Evolutionary conservation across 352 stramenopile species (phyloP), one percentile per base, ranked within the genome.

Genomic region (Phytophthora sojae): DNA sequence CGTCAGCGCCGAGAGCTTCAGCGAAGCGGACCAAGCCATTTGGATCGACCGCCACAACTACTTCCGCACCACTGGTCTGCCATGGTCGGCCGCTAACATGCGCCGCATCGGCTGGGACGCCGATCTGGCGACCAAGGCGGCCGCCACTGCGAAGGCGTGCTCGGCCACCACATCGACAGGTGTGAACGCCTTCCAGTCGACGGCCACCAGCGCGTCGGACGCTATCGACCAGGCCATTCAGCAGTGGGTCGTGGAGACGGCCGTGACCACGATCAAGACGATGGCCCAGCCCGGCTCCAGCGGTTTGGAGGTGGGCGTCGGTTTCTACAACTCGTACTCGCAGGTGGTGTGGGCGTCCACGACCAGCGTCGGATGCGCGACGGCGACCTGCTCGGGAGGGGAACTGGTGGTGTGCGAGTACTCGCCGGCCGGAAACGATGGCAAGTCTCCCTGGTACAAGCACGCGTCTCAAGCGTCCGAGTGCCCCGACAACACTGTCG

Each of bases 251-350:
- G 82, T 91, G n/a, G 56, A 73, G 15, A 79, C 80, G 1, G 80
- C 66, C 2, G 57, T 87, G 47, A 66, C 72, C 14, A 77, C 77
- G 25, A 73, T 90, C 25, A 59, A 69, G 50, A 81, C 61, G 30
- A 63, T 93, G 62, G 63, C 65, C 5, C 77, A 83, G 23, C 83
- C 85, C 2, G 75, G 80, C 32, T 58, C 54, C n/a, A 73, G 47
- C 2, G 85, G 78, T 12, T 66, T 85, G 9, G 58, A 71, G 0
- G 82, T 93, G 30, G 85, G 85, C 35, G 64, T 63, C 7, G 81
- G 82, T 52, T 64, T 82, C n/a, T 91, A 93, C 69, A 90, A 86
- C 69, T 84, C 85, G 63, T 93, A 93, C 69, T 93, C 85, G 37
- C 85, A 91, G 74, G 69, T 91, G 58, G 64, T 93, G 11, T 93